A percentile compares a stretch with the other conserved stretches of the same genome.
Evolutionary conservation across 2,329 filamentous ascomycete genomes (phyloP).

Genomic region (Lecanicillium sp.): DNA sequence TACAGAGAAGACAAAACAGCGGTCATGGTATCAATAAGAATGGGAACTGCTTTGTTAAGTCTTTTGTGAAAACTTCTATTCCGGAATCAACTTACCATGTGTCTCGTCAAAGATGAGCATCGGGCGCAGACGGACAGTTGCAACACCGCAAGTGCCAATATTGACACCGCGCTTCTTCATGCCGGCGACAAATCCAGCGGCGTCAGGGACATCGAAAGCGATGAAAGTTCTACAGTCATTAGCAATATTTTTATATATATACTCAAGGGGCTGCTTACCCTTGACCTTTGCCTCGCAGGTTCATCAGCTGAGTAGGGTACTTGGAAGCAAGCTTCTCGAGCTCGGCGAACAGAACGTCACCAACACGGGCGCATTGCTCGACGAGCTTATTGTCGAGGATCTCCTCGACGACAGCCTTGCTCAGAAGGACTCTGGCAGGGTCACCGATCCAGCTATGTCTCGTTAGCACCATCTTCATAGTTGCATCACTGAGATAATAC

Average conservation of each 20-base stretch:
- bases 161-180: conserved; percentile 70
- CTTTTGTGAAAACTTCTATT: background rate
- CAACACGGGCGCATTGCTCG: conserved; percentile 56
- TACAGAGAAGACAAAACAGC: conserved; percentile 25
- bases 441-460: conserved; percentile 61
- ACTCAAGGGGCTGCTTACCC: no score
- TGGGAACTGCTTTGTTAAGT: conserved; percentile 15
- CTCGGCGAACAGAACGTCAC: conserved; percentile 61
- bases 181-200: conserved; percentile 63
- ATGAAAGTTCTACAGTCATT: conserved; percentile 55
- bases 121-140: conserved; percentile 65
- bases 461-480: background rate
- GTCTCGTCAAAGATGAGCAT: conserved; percentile 51
- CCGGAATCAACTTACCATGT: conserved; percentile 42
- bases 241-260: background rate
- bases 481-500: background rate
- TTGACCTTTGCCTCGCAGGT: conserved; percentile 65
- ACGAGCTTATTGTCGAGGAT: conserved; percentile 65
- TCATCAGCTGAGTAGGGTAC: conserved; percentile 64
- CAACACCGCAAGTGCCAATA: conserved; percentile 67
- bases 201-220: conserved; percentile 67
- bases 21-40: conserved; percentile 24
- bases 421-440: conserved; percentile 68
- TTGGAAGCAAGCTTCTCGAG: conserved; percentile 56
- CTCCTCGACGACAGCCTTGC: conserved; percentile 72